Base-by-base conservation (phyloP, 192 early-diverging fungal genomes). In the Allomyces macrogynus region DNA sequence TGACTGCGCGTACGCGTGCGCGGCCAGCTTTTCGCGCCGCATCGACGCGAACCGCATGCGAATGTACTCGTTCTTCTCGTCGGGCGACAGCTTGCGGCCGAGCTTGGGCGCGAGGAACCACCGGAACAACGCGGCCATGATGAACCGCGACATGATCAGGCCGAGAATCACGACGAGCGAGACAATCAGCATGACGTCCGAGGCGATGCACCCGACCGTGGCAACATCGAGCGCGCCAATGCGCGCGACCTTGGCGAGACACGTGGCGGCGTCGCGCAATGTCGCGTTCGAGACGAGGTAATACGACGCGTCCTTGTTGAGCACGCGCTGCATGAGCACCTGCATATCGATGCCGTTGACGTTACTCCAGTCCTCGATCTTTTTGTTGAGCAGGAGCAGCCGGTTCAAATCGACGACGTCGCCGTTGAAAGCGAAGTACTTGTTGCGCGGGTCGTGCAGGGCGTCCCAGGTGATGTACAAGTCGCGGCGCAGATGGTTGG, bases 221-320 rank as follows among this genome's bases (percentile, higher is more conserved):
- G 80, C 80, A 23, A 82, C 73, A 70, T 95, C 91, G 62, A 95
- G 72, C 1, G 78, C 81, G 0, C 90, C 92, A 24, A 91, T 85
- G 63, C 84, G 80, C 77, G 89, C 81, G 63, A 86, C 77, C 23
- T 95, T 88, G 12, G 77, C 72, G 66, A 92, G 73, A 67, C 92
- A 95, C 60, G 81, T 75, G 16, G 20, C 16, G 2, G 61, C 79
- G 86, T 32, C 84, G 16, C 20, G 12, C 49, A 57, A n/a, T 14
- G 49, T n/a, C 16, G 49, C 49, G 49, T 22, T 64, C 16, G 24
- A 23, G 5, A 26, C 22, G 23, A 64, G 22, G 63, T 23, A 23
- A 5, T n/a, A 11, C 0, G 40, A 14, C 40, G 43, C 43, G 43
- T 64, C 63, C n/a, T 14, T 12, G 26, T 40, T 22, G 26, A 23